A percentile compares a stretch with the other conserved stretches of the same genome.
phyloP scores from a whole-genome alignment of 192 early-diverging fungal species.

The Podila verticillata region DNA sequence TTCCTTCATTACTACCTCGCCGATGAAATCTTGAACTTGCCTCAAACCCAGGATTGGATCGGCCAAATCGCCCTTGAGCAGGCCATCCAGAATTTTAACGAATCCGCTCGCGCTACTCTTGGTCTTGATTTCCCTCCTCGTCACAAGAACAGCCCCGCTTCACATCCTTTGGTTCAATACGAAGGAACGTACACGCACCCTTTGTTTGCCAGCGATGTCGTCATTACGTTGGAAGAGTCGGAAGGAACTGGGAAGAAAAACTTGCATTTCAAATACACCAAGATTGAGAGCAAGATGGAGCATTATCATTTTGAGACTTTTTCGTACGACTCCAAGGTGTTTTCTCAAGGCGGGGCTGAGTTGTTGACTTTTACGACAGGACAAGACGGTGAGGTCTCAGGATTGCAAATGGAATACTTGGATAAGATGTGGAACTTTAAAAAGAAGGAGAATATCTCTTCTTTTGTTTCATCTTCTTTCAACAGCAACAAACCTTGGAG shows the following conservation, averaged over 20 bases:
- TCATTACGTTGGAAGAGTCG: neutral
- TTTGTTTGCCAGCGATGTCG: constrained; percentile 11
- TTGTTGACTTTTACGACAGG: constrained; percentile 13
- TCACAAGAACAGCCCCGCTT: constrained; percentile 12
- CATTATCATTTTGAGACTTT: constrained; percentile 22
- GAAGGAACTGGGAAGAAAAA: neutral
- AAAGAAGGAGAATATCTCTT: constrained; percentile 5
- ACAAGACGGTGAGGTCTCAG: constrained; percentile 7
- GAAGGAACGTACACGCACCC: constrained; percentile 16
- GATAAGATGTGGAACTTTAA: constrained; percentile 11
- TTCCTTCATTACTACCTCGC: constrained; percentile 8
- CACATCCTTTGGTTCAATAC: constrained; percentile 5
- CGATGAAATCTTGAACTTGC: constrained; percentile 20
- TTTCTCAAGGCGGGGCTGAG: neutral
- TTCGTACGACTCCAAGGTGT: neutral
- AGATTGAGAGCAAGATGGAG: constrained; percentile 7
- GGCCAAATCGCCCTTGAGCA: neutral
- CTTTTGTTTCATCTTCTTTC: constrained; percentile 2
- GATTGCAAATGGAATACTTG: constrained; percentile 7
- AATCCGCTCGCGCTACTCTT: neutral
- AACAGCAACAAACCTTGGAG: constrained; percentile 4
- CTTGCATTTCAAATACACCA: neutral
- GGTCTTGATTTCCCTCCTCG: constrained; percentile 13
- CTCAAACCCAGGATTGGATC: constrained; percentile 22
- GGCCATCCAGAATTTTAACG: neutral